These are phyloP conservation scores for Toxicodendron radicans DNA, from an alignment of 345 rosid genomes.

Conservation along the genomic window DNA sequence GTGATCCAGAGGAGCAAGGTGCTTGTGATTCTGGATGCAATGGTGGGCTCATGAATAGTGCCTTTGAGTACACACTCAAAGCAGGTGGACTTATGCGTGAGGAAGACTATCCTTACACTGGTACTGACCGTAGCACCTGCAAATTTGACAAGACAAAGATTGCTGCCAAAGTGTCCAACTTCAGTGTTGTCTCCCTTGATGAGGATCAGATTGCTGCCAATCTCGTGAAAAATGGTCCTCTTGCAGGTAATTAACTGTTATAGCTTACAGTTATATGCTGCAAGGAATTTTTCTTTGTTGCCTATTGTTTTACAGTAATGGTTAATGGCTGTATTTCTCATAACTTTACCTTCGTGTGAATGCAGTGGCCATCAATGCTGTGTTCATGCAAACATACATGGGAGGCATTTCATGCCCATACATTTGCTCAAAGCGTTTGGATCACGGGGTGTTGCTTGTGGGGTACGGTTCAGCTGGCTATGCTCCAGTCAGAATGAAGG, in stretches of 20 bases:
- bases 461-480: conserved; percentile 87
- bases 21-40: conserved; percentile 88
- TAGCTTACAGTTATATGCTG: not conserved
- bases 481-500: conserved; percentile 80
- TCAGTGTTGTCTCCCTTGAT: conserved; percentile 77
- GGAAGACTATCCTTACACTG: conserved; percentile 89
- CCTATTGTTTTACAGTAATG: not conserved
- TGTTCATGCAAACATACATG: conserved; percentile 87
- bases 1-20: conserved; percentile 82
- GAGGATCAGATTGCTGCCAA: conserved; percentile 95
- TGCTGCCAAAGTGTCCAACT: conserved; percentile 80
- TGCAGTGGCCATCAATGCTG: conserved; percentile 86
- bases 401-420: conserved; percentile 93
- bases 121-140: conserved; percentile 64
- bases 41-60: conserved; percentile 93
- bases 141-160: conserved; percentile 80
- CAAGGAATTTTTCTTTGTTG: not conserved
- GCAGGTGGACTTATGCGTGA: conserved; percentile 91
- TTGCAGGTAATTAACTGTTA: conserved; percentile 53
- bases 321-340: not conserved
- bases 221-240: conserved; percentile 89
- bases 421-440: conserved; percentile 72
- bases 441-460: conserved; percentile 85
- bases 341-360: conserved; percentile 9
- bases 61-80: conserved; percentile 80